Percentiles rank a stretch among this genome's conserved stretches.
phyloP scores from a whole-genome alignment of 805 yeast genomes.

The Blastobotrys peoriensis region DNA sequence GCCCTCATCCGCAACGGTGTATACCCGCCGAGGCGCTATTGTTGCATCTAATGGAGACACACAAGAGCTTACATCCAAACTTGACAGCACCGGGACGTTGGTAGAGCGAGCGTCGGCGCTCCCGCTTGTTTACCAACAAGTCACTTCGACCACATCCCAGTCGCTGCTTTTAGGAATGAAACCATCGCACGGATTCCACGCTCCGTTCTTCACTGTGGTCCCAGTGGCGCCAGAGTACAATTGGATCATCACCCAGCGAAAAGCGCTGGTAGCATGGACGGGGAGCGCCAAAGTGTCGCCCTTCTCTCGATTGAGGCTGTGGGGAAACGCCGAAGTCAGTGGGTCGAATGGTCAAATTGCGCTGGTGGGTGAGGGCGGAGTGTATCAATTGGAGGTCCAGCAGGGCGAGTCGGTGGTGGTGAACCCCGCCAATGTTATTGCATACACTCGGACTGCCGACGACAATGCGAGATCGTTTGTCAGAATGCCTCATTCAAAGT shows the following conservation, averaged over 20 bases:
- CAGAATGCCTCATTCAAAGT: slow-evolving; percentile 14
- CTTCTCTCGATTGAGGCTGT: slow-evolving; percentile 17
- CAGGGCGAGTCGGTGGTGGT: slow-evolving; percentile 35
- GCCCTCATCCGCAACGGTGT: slow-evolving; percentile 39
- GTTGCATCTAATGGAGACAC: slow-evolving; percentile 40
- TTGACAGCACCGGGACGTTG: slow-evolving; percentile 20
- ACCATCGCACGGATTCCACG: slow-evolving; percentile 16
- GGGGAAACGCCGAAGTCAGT: slow-evolving; percentile 25
- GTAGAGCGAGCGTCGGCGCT: slow-evolving; percentile 20
- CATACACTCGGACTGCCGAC: slow-evolving; percentile 26
- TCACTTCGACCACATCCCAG: slow-evolving; percentile 27
- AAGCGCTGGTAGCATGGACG: slow-evolving; percentile 42
- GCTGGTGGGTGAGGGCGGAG: slow-evolving; percentile 35
- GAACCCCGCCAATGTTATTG: slow-evolving; percentile 39
- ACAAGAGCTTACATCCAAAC: slow-evolving; percentile 23
- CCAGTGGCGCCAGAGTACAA: slow-evolving; percentile 27
- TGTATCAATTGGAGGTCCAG: slow-evolving; percentile 34
- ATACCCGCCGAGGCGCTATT: slow-evolving; percentile 37
- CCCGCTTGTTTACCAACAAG: slow-evolving; percentile 31
- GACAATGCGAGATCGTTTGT: slow-evolving; percentile 13
- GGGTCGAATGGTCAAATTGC: slow-evolving; percentile 34
- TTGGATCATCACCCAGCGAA: slow-evolving; percentile 38
- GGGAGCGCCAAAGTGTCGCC: slow-evolving; percentile 24
- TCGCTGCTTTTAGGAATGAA: slow-evolving; percentile 25
- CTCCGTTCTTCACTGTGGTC: slow-evolving; percentile 29